These are phyloP conservation scores for Stipa capillata DNA, from an alignment of 176 grass and related monocot genomes.

Conservation along the genomic window DNA sequence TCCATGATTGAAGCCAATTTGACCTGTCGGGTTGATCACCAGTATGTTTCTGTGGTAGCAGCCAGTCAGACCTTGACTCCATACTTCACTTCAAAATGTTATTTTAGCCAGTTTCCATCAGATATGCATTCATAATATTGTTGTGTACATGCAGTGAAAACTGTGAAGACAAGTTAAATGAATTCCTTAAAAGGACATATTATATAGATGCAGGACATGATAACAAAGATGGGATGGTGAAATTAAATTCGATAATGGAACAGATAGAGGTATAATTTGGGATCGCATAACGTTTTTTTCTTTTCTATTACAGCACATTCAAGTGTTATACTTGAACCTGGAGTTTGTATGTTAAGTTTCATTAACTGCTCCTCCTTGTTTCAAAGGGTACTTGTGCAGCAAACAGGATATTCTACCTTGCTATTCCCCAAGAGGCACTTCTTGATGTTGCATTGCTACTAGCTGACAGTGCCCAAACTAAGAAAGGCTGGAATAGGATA, in stretches of 20 bases:
- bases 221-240: slow-evolving; percentile 80
- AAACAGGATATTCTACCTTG: slow-evolving; percentile 97
- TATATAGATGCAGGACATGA: slow-evolving; percentile 77
- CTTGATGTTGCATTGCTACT: slow-evolving; percentile 79
- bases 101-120: not conserved
- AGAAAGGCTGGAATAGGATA: slow-evolving; percentile 87
- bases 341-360: not conserved
- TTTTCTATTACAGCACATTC: not conserved
- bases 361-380: slow-evolving; percentile 8
- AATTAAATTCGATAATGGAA: slow-evolving; percentile 64
- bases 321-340: not conserved
- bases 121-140: not conserved
- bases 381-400: slow-evolving; percentile 46
- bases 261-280: slow-evolving; percentile 62
- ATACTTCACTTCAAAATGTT: not conserved
- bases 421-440: slow-evolving; percentile 88
- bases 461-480: slow-evolving; percentile 56
- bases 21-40: slow-evolving; percentile 91
- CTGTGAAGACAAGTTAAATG: slow-evolving; percentile 78
- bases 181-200: slow-evolving; percentile 78
- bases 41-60: slow-evolving; percentile 51
- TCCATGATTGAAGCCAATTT: slow-evolving; percentile 78
- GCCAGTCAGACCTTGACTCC: not conserved
- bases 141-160: slow-evolving; percentile 64
- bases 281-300: not conserved